These are phyloP conservation scores for Fonsecaea erecta DNA, from an alignment of 2,329 filamentous ascomycete genomes.

Conservation along the genomic window DNA sequence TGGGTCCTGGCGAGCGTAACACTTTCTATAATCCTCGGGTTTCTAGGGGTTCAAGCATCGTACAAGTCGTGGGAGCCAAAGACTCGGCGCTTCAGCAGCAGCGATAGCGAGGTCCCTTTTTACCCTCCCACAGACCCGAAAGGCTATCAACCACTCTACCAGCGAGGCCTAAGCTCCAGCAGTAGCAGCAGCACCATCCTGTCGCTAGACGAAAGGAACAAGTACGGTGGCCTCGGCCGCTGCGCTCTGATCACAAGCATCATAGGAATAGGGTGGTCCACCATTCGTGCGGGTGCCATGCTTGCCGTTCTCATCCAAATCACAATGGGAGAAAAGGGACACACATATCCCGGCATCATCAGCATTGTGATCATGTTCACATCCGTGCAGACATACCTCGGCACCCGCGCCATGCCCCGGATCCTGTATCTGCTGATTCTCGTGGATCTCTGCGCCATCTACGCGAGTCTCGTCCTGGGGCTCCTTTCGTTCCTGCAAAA, in stretches of 20 bases:
- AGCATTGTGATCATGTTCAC: conserved; percentile 27
- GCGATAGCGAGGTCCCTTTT: not conserved
- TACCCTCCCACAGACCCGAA: conserved; percentile 10
- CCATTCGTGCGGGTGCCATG: conserved; percentile 12
- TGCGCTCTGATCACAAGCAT: conserved; percentile 16
- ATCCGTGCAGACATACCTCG: conserved; percentile 26
- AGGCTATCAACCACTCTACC: conserved; percentile 12
- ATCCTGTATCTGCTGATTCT: conserved; percentile 25
- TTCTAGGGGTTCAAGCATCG: conserved; percentile 24
- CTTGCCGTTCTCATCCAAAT: conserved; percentile 18
- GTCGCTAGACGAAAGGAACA: conserved; percentile 1
- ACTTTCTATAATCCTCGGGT: conserved; percentile 23
- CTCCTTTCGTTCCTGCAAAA: conserved; percentile 20
- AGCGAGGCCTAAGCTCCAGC: conserved; percentile 6
- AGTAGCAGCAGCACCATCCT: not conserved
- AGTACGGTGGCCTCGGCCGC: conserved; percentile 16
- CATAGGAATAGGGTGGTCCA: conserved; percentile 23
- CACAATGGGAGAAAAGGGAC: conserved; percentile 16
- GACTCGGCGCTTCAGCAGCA: not conserved
- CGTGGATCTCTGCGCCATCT: conserved; percentile 22
- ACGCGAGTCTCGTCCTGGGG: conserved; percentile 15
- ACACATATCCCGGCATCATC: conserved; percentile 24
- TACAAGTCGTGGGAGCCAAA: conserved; percentile 25
- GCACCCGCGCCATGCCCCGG: conserved; percentile 25
- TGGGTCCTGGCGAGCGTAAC: conserved; percentile 21